Evolutionary conservation across 2,329 filamentous ascomycete genomes (phyloP), one percentile per base, ranked within the genome.

Genomic region (Fusarium setosum): DNA sequence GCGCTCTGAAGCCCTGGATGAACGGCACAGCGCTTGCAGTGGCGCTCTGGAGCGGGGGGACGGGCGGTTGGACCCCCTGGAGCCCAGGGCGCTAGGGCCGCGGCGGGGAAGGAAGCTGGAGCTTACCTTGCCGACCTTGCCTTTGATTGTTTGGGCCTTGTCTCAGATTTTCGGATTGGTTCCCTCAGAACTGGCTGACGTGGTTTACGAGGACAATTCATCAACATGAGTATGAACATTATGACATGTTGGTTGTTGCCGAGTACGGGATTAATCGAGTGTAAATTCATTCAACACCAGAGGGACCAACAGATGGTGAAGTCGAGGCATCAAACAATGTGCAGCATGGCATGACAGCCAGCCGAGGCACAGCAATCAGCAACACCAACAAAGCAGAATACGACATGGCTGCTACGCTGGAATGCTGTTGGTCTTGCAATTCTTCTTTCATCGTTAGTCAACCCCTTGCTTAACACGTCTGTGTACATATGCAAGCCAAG

Each of bases 131-230:
- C 49, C 38, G 58, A 52, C 49, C 29, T 48, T 42, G 57, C 49
- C 38, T 54, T 60, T 59, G 26, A 44, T 29, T 40, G 52, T 49
- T 67, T 67, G 52, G 32, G 52, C 48, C 10, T 15, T 62, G 64
- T 67, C 65, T 67, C 64, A 61, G 59, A 67, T 61, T 64, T 56
- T 45, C 54, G 10, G 17, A n/a, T 17, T 47, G 29, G 61, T 34
- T 50, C 63, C 59, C 48, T 17, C 29, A 48, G 38, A 37, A n/a
- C n/a, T n/a, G n/a, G n/a, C 44, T 47, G 41, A 40, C 59, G 44
- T 61, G 42, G 50, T 37, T 31, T 31, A 34, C 24, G 24, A 41
- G 21, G 13, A 17, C 24, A 24, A 44, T 34, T 26, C 29, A 53
- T 35, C 50, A 53, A 47, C 44, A 31, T 48, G 32, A 52, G 29